phyloP scores from a whole-genome alignment of 805 yeast genomes.

The Wickerhamomyces subpelliculosus region DNA sequence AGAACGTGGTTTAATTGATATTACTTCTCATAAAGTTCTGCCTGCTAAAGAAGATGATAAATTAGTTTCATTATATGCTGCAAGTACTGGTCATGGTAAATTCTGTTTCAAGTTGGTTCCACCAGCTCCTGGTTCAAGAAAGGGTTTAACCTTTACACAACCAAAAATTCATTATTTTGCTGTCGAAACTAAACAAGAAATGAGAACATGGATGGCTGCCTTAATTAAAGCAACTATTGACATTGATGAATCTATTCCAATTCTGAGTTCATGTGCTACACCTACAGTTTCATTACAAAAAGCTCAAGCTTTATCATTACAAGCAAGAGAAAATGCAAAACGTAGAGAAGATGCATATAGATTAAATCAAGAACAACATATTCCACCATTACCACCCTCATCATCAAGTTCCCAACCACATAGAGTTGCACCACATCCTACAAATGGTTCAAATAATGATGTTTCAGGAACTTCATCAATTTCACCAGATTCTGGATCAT shows the following conservation, averaged over 20 bases:
- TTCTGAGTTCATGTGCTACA: slow-evolving; percentile 84
- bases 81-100: slow-evolving; percentile 90
- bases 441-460: slow-evolving; percentile 11
- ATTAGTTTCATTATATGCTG: slow-evolving; percentile 80
- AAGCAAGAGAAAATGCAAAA: slow-evolving; percentile 71
- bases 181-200: slow-evolving; percentile 82
- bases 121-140: slow-evolving; percentile 95
- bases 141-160: slow-evolving; percentile 93
- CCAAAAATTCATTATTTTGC: slow-evolving; percentile 96
- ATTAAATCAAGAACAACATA: slow-evolving; percentile 24
- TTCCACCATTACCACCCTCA: slow-evolving; percentile 4
- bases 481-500: slow-evolving; percentile 23
- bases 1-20: slow-evolving; percentile 92
- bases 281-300: slow-evolving; percentile 87
- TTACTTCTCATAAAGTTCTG: slow-evolving; percentile 87
- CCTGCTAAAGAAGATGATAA: slow-evolving; percentile 83
- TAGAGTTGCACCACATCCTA: slow-evolving; percentile 9
- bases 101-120: slow-evolving; percentile 90
- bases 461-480: slow-evolving; percentile 26
- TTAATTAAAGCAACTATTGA: slow-evolving; percentile 94
- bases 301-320: slow-evolving; percentile 81
- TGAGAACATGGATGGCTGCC: slow-evolving; percentile 94
- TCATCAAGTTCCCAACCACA: slow-evolving; percentile 6
- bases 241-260: slow-evolving; percentile 87
- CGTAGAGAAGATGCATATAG: slow-evolving; percentile 37